Evolutionary conservation across 1,284 basidiomycete genomes (phyloP), one percentile per base, ranked within the genome.

Genomic region (Stereum hirsutum): DNA sequence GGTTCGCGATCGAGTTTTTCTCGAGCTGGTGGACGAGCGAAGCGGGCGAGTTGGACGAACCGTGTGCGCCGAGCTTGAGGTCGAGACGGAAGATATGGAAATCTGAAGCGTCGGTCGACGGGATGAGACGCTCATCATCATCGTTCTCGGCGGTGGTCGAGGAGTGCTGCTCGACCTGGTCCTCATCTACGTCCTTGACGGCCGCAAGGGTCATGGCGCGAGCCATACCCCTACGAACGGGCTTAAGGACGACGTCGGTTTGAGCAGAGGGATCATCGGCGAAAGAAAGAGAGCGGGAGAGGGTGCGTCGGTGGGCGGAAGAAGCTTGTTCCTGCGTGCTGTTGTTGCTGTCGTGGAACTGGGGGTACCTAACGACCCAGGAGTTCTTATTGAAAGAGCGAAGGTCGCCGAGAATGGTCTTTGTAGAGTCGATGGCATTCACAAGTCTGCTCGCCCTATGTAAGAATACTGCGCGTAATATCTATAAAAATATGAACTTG

Each of bases 61-160:
- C 75, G 30, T 81, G 73, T 25, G 81, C 66, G 21, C 93, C 95
- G 41, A 98, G 80, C 58, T 92, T 91, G 57, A 99, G 81, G 65
- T 98, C 94, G 36, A 98, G 77, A 19, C 87, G 85, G 50, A 98
- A 80, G 43, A 98, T 81, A 44, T 83, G 79, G 62, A 95, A 90
- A 49, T 88, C 83, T 24, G 72, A 56, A 1, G 52, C 52, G 26
- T 63, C 60, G 3, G 61, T 66, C 7, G 69, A 59, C 24, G 73
- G 66, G 43, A 74, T 53, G 24, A 73, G 59, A 5, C 64, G 57
- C 36, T 69, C 69, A 17, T 52, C 61, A 12, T 70, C 69, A 28
- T 55, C 49, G 6, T 66, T 60, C n/a, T 54, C 53, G 34, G 54
- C 52, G n/a, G 14, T 14, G 8, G 31, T 32, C n/a, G n/a, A n/a